Conservation (phyloP, 176 grass and related monocot species). For the Zoysia pacifica region DNA sequence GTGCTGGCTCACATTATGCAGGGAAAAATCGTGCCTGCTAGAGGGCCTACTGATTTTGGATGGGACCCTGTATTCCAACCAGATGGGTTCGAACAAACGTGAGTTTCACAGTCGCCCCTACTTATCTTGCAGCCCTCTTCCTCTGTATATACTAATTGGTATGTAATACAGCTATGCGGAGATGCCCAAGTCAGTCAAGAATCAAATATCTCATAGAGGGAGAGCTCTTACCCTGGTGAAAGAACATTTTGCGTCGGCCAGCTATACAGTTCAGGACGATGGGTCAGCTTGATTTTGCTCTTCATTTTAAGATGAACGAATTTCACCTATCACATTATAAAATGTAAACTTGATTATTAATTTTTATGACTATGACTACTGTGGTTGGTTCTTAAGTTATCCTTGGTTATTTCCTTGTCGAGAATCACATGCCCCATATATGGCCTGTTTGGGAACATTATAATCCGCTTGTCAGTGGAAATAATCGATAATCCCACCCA, state of each 20-base stretch:
- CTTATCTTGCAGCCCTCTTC: background rate
- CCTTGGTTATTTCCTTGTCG: too few relatives aligned
- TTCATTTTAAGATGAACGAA: background rate
- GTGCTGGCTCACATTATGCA: conserved; percentile 43
- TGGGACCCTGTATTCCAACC: conserved; percentile 96
- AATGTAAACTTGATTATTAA: conserved; percentile 24
- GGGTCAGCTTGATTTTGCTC: conserved; percentile 35
- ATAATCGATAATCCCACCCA: too few relatives aligned
- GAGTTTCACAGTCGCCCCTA: conserved; percentile 13
- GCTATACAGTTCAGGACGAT: conserved; percentile 54
- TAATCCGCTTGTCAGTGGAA: too few relatives aligned
- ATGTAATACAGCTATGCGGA: conserved; percentile 76
- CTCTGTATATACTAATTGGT: conserved; percentile 4
- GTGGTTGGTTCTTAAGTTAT: background rate
- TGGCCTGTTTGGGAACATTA: too few relatives aligned
- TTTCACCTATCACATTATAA: background rate
- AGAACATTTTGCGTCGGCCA: conserved; percentile 73
- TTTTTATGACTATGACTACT: background rate
- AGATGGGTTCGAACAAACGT: conserved; percentile 91
- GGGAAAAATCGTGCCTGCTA: conserved; percentile 82
- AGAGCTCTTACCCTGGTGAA: conserved; percentile 85
- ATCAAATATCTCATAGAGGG: conserved; percentile 86
- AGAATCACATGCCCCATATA: too few relatives aligned
- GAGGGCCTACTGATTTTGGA: conserved; percentile 89
- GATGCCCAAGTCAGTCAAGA: conserved; percentile 91